phyloP scores from a whole-genome alignment of 2,329 filamentous ascomycete species.

The Didymella exigua region DNA sequence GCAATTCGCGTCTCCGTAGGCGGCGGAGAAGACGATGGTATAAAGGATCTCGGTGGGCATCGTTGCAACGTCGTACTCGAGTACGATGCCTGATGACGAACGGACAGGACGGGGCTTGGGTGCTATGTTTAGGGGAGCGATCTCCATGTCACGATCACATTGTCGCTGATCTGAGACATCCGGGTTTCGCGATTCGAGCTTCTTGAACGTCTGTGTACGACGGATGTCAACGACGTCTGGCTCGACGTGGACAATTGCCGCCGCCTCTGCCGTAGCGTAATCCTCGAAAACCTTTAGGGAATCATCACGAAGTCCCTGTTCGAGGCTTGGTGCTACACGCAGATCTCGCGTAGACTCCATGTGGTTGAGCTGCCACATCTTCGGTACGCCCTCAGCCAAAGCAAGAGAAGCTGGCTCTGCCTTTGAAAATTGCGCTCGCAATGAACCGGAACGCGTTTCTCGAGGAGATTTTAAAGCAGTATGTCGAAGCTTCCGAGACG shows the following conservation, averaged over 20 bases:
- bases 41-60: background rate
- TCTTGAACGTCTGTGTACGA: background rate
- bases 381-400: background rate
- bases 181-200: background rate
- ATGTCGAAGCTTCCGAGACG: slow-evolving; percentile 7
- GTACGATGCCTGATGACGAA: background rate
- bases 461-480: background rate
- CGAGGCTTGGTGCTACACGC: slow-evolving; percentile 3
- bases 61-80: background rate
- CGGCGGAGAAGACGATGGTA: slow-evolving; percentile 1
- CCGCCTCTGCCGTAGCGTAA: background rate
- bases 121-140: background rate
- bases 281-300: slow-evolving; percentile 4
- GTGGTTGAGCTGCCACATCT: background rate
- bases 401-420: background rate
- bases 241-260: background rate
- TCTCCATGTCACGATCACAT: background rate
- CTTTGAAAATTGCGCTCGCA: background rate
- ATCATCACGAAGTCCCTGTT: background rate
- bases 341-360: background rate
- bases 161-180: background rate
- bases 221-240: slow-evolving; percentile 2
- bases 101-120: background rate
- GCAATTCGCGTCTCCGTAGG: background rate
- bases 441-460: background rate